Percentiles rank a stretch among this genome's conserved stretches.
Evolutionary conservation across 495 filamentous ascomycete genomes (phyloP).

Genomic region (Annulohypoxylon moriforme): DNA sequence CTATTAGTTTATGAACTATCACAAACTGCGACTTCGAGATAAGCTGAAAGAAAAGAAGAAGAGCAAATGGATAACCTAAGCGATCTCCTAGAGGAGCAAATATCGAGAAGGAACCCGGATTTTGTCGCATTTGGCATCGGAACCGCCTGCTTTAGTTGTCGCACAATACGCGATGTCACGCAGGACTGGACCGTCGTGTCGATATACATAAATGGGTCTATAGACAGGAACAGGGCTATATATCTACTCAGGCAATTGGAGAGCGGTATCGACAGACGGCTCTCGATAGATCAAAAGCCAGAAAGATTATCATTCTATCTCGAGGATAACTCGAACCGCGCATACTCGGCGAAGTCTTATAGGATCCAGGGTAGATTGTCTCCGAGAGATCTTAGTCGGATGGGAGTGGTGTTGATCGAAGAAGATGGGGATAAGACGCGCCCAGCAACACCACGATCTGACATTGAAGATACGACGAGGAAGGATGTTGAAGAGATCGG

Average conservation of each 20-base stretch:
- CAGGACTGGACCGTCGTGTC: conserved; percentile 18
- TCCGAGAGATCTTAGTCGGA: neutral
- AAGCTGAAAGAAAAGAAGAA: neutral
- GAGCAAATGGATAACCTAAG: conserved; percentile 5
- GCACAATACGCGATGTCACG: neutral
- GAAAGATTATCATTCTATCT: conserved; percentile 19
- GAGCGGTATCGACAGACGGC: conserved; percentile 15
- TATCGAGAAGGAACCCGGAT: conserved; percentile 2
- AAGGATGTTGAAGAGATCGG: neutral
- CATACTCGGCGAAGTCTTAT: conserved; percentile 20
- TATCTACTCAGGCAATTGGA: conserved; percentile 8
- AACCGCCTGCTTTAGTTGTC: neutral
- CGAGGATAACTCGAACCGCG: conserved; percentile 15
- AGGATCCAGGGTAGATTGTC: conserved; percentile 17
- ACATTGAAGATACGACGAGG: neutral
- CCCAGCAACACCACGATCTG: neutral
- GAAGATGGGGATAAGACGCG: conserved; percentile 17
- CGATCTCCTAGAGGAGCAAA: conserved; percentile 14
- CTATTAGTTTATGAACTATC: neutral
- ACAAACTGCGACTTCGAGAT: neutral
- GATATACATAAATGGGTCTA: neutral
- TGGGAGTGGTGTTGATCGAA: neutral
- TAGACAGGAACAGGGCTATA: neutral
- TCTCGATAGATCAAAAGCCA: conserved; percentile 19
- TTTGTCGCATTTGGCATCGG: conserved; percentile 13